Percentiles rank a stretch among this genome's conserved stretches.
phyloP scores from a whole-genome alignment of 805 yeast genomes.

The Hanseniaspora taiwanica region DNA sequence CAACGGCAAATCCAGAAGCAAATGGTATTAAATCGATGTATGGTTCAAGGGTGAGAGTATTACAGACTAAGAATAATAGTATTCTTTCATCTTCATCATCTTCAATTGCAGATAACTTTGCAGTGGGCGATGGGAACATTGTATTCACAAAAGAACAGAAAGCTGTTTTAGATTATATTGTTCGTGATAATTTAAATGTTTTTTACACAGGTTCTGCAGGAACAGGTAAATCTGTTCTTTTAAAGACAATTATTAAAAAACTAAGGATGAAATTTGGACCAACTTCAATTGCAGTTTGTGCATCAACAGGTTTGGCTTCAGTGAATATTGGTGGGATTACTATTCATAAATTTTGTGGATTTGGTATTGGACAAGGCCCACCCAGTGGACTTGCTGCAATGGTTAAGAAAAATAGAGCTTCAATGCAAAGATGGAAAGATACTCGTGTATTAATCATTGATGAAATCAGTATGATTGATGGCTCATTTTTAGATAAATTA shows the following conservation, averaged over 20 bases:
- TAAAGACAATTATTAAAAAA: constrained; percentile 46
- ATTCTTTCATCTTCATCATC: not conserved
- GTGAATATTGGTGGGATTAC: constrained; percentile 73
- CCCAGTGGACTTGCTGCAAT: constrained; percentile 34
- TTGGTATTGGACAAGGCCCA: constrained; percentile 55
- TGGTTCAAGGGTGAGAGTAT: too few species aligned
- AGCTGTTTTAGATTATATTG: constrained; percentile 37
- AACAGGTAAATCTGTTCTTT: constrained; percentile 89
- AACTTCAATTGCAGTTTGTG: constrained; percentile 59
- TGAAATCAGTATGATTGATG: constrained; percentile 75
- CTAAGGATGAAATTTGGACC: constrained; percentile 32
- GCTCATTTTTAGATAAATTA: constrained; percentile 48
- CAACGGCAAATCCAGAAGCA: not conserved
- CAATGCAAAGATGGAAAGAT: constrained; percentile 39
- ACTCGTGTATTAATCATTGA: constrained; percentile 55
- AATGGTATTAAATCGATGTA: not conserved
- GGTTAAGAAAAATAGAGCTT: constrained; percentile 38
- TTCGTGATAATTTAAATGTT: constrained; percentile 38
- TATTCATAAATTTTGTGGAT: constrained; percentile 62
- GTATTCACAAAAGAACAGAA: constrained; percentile 32
- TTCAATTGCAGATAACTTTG: not conserved
- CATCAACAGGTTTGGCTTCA: constrained; percentile 78
- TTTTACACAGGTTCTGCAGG: constrained; percentile 98
- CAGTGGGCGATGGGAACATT: not conserved
- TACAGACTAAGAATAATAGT: not conserved